Conservation (phyloP, 352 stramenopile genomes). For the Phytophthora fragariae region DNA sequence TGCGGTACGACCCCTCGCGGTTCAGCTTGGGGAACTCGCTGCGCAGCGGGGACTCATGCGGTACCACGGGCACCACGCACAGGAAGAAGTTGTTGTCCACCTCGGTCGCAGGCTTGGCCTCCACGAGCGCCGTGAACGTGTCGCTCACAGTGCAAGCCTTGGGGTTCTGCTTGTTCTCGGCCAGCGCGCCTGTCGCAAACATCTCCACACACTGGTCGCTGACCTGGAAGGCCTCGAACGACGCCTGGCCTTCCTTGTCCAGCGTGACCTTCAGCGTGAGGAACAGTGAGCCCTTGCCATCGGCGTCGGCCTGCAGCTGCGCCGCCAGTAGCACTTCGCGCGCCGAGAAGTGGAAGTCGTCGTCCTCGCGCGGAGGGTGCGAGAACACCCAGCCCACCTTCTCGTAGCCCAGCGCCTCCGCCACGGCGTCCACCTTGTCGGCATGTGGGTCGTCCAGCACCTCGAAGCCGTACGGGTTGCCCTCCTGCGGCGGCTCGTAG, state of each 20-base stretch:
- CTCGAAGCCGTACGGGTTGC: constrained; percentile 90
- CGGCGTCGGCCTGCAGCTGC: constrained; percentile 95
- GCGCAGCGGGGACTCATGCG: constrained; percentile 93
- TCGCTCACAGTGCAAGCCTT: constrained; percentile 93
- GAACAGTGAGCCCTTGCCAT: constrained; percentile 95
- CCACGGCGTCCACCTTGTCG: constrained; percentile 87
- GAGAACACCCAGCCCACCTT: constrained; percentile 98
- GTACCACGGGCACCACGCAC: constrained; percentile 95
- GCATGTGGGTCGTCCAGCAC: constrained; percentile 93
- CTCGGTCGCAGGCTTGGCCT: constrained; percentile 92
- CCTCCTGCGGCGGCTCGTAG: constrained; percentile 96
- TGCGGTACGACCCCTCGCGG: constrained; percentile 84
- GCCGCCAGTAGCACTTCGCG: constrained; percentile 93
- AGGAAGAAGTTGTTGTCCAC: constrained; percentile 99
- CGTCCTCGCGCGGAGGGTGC: constrained; percentile 94
- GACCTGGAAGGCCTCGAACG: constrained; percentile 97
- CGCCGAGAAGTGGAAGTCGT: constrained; percentile 95
- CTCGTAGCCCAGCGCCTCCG: constrained; percentile 86
- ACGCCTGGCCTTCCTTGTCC: constrained; percentile 93
- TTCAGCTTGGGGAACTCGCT: constrained; percentile 95
- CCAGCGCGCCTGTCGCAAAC: constrained; percentile 94
- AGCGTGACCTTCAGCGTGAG: constrained; percentile 97
- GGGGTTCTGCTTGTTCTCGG: constrained; percentile 90
- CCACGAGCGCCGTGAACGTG: constrained; percentile 98
- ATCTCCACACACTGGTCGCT: constrained; percentile 98